Base-by-base conservation (phyloP, 2,329 filamentous ascomycete species). In the Aspergillus piperis region DNA sequence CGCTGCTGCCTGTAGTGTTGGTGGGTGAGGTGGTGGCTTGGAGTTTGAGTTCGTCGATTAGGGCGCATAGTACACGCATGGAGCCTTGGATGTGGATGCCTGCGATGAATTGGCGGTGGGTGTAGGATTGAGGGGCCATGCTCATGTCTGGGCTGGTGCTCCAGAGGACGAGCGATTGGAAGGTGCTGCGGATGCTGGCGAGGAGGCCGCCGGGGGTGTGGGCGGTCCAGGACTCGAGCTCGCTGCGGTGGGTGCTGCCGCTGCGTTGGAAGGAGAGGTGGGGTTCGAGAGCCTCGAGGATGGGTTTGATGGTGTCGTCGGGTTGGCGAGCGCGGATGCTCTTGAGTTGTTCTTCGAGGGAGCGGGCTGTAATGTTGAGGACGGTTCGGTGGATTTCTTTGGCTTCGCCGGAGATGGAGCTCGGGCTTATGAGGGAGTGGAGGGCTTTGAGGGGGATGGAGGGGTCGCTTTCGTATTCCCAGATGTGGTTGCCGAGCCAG, bases 371-470 rank as follows among this genome's bases (percentile, higher is more conserved):
- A 62, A 87, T 85, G 8, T 79, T 81, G 8, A 88, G 70, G 48
- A 89, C 84, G 0, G 84, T 85, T 36, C 78, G 78, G 67, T 88
- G 86, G 75, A 88, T 87, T 17, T 83, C 81, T 66, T 83, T 81
- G 21, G 84, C 85, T 58, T 88, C 86, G 48, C 82, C 80, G 2
- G 84, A 86, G 56, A 83, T 84, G 2, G 84, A 85, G 19, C 77
- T 79, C 1, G 85, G 83, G 56, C 81, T 84, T 4, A 87, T 77
- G 4, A 88, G 75, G 55, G 84, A 84, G 51, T 82, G 77, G 6
- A 88, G 78, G 15, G 86, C 80, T 63, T 82, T 82, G 54, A 87
- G 70, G 1, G 84, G 72, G 4, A 84, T 80, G 19, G 84, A 80
- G 1, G 81, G 76, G 54, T 86, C 80, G 57, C 66, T 73, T 54